Conservation (phyloP, 2,329 filamentous ascomycete species). For the Thelonectria rubi region DNA sequence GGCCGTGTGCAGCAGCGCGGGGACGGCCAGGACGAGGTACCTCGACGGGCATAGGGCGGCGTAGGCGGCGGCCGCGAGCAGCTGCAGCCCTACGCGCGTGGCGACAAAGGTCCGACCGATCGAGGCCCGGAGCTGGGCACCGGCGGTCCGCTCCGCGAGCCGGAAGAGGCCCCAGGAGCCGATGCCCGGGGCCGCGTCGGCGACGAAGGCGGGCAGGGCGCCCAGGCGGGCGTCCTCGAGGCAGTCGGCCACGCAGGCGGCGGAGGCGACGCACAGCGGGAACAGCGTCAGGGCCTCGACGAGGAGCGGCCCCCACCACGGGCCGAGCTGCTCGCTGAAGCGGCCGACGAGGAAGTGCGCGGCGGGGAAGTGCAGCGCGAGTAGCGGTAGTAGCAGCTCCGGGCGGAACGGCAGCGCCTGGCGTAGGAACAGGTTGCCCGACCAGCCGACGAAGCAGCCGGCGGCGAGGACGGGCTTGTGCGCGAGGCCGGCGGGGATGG, state of each 20-base stretch:
- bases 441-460: constrained; percentile 76
- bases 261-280: constrained; percentile 71
- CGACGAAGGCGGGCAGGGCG: constrained; percentile 63
- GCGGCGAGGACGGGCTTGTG: constrained; percentile 74
- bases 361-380: constrained; percentile 79
- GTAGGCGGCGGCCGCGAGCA: constrained; percentile 72
- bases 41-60: constrained; percentile 74
- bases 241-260: constrained; percentile 69
- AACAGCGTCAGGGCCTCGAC: constrained; percentile 80
- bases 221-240: constrained; percentile 70
- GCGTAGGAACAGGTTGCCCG: constrained; percentile 67
- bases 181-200: constrained; percentile 72
- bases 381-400: constrained; percentile 69
- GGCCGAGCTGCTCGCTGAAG: constrained; percentile 72
- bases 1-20: constrained; percentile 76
- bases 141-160: constrained; percentile 54
- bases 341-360: constrained; percentile 77
- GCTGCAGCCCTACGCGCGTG: constrained; percentile 76
- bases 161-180: constrained; percentile 73
- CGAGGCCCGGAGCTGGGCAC: constrained; percentile 53
- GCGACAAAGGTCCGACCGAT: constrained; percentile 71
- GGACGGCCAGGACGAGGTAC: constrained; percentile 71
- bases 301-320: constrained; percentile 75
- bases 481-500: constrained; percentile 77
- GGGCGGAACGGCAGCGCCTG: constrained; percentile 58